Evolutionary conservation across 768 basidiomycete species (phyloP).

Genomic region (Lactarius deliciosus): DNA sequence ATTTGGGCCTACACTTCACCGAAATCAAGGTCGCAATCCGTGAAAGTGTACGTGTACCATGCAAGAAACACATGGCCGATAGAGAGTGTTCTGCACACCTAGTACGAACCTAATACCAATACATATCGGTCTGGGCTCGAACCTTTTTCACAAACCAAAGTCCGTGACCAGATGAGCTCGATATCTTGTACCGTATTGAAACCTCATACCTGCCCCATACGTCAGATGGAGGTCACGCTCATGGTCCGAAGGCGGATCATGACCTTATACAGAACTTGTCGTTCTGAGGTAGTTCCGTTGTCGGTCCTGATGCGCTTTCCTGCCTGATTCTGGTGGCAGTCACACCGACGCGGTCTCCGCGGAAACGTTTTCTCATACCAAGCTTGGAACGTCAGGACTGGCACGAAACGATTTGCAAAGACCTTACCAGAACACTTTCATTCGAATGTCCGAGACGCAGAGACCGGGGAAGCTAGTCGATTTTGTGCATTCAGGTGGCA

Average conservation of each 20-base stretch:
- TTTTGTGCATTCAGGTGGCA: conserved; percentile 86
- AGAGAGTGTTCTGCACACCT: background rate
- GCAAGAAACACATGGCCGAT: no score
- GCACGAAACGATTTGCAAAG: conserved; percentile 5
- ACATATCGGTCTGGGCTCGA: background rate
- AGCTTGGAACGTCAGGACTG: conserved; percentile 43
- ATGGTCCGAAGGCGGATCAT: background rate
- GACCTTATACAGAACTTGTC: background rate
- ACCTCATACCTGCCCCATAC: no score
- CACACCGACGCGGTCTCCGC: conserved; percentile 66
- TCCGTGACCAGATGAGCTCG: no score
- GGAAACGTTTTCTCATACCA: conserved; percentile 82
- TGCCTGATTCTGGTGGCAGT: conserved; percentile 27
- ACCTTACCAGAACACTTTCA: conserved; percentile 84
- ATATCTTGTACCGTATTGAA: no score
- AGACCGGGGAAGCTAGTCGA: conserved; percentile 70
- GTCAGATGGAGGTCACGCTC: background rate
- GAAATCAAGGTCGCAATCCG: no score
- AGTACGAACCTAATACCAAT: background rate
- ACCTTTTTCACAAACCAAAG: no score
- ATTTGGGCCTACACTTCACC: no score
- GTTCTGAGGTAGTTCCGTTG: conserved; percentile 12
- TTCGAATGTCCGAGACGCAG: conserved; percentile 79
- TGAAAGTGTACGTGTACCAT: no score
- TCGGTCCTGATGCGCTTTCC: background rate